Evolutionary conservation across 1,284 basidiomycete genomes (phyloP).

Genomic region (Sanghuangporus weigelae): DNA sequence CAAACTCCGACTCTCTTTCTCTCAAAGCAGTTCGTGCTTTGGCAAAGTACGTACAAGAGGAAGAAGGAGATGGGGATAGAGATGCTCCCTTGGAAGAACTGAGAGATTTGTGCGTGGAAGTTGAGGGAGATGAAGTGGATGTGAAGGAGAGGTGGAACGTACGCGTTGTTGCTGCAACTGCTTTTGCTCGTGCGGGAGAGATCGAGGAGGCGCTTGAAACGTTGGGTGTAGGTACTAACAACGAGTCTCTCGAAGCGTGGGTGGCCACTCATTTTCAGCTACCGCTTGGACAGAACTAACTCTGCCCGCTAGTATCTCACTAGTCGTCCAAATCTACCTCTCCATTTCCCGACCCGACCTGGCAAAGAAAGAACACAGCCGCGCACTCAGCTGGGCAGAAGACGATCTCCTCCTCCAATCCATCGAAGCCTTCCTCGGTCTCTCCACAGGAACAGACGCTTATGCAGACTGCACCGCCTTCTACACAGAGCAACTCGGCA

Average conservation of each 20-base stretch:
- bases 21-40: constrained; percentile 70
- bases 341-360: constrained; percentile 81
- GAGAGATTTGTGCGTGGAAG: constrained; percentile 80
- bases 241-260: constrained; percentile 82
- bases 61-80: constrained; percentile 37
- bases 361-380: constrained; percentile 79
- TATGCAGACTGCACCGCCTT: constrained; percentile 76
- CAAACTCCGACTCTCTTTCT: constrained; percentile 58
- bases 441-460: constrained; percentile 72
- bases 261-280: constrained; percentile 28
- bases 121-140: constrained; percentile 67
- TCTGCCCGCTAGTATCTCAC: constrained; percentile 53
- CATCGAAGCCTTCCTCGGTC: constrained; percentile 83
- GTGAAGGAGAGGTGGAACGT: constrained; percentile 62
- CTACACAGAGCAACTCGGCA: constrained; percentile 88
- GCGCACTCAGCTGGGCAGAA: constrained; percentile 80
- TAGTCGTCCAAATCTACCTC: constrained; percentile 81
- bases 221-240: constrained; percentile 62
- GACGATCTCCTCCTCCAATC: constrained; percentile 87
- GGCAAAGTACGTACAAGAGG: constrained; percentile 55
- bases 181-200: constrained; percentile 80
- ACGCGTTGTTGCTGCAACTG: constrained; percentile 74
- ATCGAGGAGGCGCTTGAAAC: constrained; percentile 89
- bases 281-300: neutral
- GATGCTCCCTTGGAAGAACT: constrained; percentile 74